Conservation (phyloP, 2,329 filamentous ascomycete genomes). For the Arthrobotrys sinensis region DNA sequence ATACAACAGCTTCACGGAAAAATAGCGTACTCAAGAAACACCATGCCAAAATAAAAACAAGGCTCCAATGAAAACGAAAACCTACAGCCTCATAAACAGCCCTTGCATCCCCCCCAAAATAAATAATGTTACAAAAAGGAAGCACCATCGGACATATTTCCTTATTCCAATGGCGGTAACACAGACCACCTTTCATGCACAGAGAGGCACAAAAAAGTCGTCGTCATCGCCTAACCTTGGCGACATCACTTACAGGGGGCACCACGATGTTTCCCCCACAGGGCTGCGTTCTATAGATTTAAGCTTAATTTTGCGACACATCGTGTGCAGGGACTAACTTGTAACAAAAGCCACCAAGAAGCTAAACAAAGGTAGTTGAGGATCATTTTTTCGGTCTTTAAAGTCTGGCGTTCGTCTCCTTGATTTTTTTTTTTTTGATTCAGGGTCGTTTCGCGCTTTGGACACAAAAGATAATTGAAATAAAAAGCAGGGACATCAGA, state of each 20-base stretch:
- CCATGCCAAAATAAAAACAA: background rate
- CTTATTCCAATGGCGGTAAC: background rate
- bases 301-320: conserved; percentile 30
- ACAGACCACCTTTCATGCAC: conserved; percentile 6
- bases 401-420: background rate
- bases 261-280: background rate
- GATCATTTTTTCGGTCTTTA: background rate
- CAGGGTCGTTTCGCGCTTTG: background rate
- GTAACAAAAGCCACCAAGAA: background rate
- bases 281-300: conserved; percentile 17
- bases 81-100: background rate
- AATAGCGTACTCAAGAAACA: background rate
- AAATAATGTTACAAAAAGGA: background rate
- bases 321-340: too few relatives aligned
- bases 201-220: conserved; percentile 14
- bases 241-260: background rate
- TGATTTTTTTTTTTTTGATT: background rate
- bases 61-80: background rate
- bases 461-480: background rate
- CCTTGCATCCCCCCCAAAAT: background rate
- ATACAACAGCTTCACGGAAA: background rate
- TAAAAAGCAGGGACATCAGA: background rate
- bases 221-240: conserved; percentile 16
- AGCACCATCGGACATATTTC: too few relatives aligned
- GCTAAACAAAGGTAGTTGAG: background rate